Conservation (phyloP, 345 rosid species). For the Kandelia obovata region DNA sequence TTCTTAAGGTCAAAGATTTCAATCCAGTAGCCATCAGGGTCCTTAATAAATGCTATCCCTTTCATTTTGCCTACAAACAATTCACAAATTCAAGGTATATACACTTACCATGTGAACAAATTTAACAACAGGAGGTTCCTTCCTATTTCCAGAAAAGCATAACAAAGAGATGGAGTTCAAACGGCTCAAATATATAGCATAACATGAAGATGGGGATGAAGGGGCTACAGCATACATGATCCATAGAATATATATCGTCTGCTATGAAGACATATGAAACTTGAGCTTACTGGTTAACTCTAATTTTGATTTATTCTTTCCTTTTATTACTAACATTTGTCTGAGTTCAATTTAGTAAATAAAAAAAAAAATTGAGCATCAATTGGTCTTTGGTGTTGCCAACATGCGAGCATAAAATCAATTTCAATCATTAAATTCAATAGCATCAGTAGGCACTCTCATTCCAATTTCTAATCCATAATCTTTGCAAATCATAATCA, state of each 20-base stretch:
- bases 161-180: too few species aligned
- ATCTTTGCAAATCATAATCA: too few species aligned
- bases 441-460: background rate
- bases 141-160: background rate
- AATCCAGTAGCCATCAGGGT: slow-evolving; percentile 97
- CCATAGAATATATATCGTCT: too few species aligned
- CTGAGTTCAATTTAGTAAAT: background rate
- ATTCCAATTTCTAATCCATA: too few species aligned
- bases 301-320: background rate
- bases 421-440: background rate
- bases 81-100: slow-evolving; percentile 1
- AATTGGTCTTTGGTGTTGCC: background rate
- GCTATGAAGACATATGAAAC: too few species aligned
- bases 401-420: background rate
- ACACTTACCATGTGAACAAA: background rate
- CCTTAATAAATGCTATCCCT: slow-evolving; percentile 88
- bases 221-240: too few species aligned
- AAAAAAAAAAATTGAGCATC: background rate
- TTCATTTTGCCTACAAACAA: slow-evolving; percentile 76
- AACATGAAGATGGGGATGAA: too few species aligned
- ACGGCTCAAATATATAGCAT: too few species aligned
- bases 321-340: background rate
- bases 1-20: slow-evolving; percentile 82
- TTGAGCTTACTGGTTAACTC: too few species aligned
- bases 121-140: background rate